Evolutionary conservation across 257 asterid genomes (phyloP).

Genomic region (Solanum tarapatanum): DNA sequence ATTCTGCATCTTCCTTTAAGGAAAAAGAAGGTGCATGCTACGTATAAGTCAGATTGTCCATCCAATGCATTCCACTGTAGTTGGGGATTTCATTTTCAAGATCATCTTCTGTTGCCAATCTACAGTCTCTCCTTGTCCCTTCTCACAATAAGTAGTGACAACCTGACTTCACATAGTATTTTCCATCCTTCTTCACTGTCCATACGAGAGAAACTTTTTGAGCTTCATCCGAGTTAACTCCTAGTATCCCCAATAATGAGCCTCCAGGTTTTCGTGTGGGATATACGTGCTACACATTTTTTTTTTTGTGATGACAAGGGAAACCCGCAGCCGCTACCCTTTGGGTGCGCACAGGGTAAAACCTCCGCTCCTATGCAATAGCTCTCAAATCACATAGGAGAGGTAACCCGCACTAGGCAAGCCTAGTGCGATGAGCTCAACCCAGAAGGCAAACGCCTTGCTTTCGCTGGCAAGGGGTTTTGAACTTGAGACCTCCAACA

Average conservation of each 20-base stretch:
- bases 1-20: neutral
- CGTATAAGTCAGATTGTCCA: neutral
- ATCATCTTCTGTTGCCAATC: neutral
- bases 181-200: neutral
- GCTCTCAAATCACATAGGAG: no score
- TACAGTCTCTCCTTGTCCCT: neutral
- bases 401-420: no score
- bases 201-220: neutral
- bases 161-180: neutral
- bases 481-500: no score
- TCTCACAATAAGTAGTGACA: neutral
- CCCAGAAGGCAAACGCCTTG: no score
- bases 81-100: neutral
- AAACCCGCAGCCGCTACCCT: no score
- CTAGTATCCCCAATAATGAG: neutral
- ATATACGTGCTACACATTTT: neutral
- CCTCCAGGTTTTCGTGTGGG: neutral
- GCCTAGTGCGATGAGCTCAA: no score
- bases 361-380: no score
- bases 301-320: no score
- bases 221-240: neutral
- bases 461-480: no score
- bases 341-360: no score
- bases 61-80: neutral
- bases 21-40: neutral